Base-by-base conservation (phyloP, 192 early-diverging fungal species). In the Chytriomyces sp. region DNA sequence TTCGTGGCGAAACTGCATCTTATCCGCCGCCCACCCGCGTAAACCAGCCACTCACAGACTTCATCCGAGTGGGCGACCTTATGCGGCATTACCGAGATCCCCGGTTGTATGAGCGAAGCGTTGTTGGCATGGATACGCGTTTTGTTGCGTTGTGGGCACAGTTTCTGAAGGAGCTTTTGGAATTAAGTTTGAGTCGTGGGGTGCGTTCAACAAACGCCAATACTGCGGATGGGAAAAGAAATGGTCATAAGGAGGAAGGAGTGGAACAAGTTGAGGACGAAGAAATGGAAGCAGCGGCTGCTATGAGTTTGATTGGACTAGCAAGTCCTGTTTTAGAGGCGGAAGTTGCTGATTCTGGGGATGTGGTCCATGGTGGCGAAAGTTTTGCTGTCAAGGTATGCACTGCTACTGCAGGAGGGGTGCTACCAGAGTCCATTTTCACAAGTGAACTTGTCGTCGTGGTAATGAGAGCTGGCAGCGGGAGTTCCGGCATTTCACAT, bases 251-350 rank as follows among this genome's bases (percentile, higher is more conserved):
- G 28, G 28, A 35, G 35, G 35, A 35, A 35, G 35, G 35, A 3
- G 35, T 35, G 35, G 35, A 35, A 35, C 35, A 35, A 0, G 35
- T 35, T 35, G 35, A 35, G 35, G 35, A 35, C 35, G 35, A 35
- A 35, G 35, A 35, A 35, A 35, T 59, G 57, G 77, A 78, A 60
- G 69, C 72, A 18, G 69, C 70, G 61, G 77, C 77, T 18, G 77
- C 77, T 11, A 28, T 72, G 59, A 62, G 61, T 28, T 44, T 78
- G 67, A 60, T 78, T 59, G 77, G 69, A 9, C 67, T 78, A 8
- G 71, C 49, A n/a, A 73, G 18, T 20, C 45, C 66, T 24, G 28
- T 47, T 4, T 57, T 57, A 57, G 35, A 35, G 35, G 53, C 20
- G 53, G 66, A 8, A 13, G 10, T 47, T 67, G 44, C n/a, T 5